Percentiles rank a stretch among this genome's conserved stretches.
phyloP scores from a whole-genome alignment of 169 alveolate genomes.

The Plasmodium gonderi region DNA sequence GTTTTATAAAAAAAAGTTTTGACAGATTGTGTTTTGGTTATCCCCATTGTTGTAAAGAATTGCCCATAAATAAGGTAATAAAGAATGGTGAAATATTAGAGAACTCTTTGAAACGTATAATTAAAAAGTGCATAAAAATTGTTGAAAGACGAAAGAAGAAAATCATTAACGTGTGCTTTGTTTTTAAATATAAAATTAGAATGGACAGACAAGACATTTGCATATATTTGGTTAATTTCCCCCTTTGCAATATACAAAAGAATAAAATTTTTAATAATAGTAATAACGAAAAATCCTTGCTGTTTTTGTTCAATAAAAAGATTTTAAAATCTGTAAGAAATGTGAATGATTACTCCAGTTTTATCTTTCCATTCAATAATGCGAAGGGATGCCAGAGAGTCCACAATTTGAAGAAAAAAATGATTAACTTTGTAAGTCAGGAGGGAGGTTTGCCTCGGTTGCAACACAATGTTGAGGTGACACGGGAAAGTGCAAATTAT shows the following conservation, averaged over 20 bases:
- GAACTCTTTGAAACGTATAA: conserved; percentile 13
- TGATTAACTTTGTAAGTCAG: conserved; percentile 22
- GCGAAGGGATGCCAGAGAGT: conserved; percentile 41
- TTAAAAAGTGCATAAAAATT: conserved; percentile 1
- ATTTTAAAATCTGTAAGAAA: conserved; percentile 26
- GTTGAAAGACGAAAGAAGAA: conserved; percentile 2
- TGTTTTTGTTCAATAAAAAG: conserved; percentile 59
- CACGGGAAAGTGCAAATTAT: background rate
- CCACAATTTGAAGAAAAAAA: conserved; percentile 49
- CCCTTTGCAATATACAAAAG: conserved; percentile 42
- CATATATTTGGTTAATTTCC: conserved; percentile 44
- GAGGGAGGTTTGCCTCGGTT: background rate
- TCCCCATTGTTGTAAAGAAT: conserved; percentile 29
- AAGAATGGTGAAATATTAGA: conserved; percentile 3
- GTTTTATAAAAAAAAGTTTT: conserved; percentile 50
- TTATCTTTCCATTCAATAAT: conserved; percentile 45
- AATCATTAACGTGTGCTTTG: conserved; percentile 29
- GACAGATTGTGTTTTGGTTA: conserved; percentile 3
- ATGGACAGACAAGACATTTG: background rate
- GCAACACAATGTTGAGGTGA: background rate
- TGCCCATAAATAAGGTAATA: conserved; percentile 37
- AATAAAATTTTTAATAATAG: conserved; percentile 29
- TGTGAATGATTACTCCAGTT: conserved; percentile 56
- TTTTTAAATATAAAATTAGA: conserved; percentile 34
- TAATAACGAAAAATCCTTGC: conserved; percentile 39